A percentile compares a stretch with the other conserved stretches of the same genome.
Evolutionary conservation across 1,139 yeast genomes (phyloP).

Genomic region (Meyerozyma smithsonii): DNA sequence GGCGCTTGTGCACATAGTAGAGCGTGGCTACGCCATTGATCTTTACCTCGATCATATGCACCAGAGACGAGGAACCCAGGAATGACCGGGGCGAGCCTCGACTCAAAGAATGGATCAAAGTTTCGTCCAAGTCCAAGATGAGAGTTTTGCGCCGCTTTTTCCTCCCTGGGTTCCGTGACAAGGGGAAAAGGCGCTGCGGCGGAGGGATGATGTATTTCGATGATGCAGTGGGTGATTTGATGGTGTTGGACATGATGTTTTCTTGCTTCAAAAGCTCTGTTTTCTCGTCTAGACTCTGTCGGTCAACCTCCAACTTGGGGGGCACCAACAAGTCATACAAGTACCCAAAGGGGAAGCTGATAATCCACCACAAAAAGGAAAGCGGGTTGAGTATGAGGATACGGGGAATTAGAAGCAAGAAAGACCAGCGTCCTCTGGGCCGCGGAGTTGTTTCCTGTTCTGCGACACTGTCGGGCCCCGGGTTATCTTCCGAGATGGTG

Average conservation of each 20-base stretch:
- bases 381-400: constrained; percentile 42
- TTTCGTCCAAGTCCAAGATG: constrained; percentile 87
- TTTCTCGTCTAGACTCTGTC: constrained; percentile 24
- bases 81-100: constrained; percentile 48
- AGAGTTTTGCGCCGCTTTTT: constrained; percentile 54
- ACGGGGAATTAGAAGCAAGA: constrained; percentile 22
- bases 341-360: constrained; percentile 47
- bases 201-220: constrained; percentile 48
- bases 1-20: constrained; percentile 88
- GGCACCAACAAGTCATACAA: constrained; percentile 19
- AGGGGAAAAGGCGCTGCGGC: constrained; percentile 42
- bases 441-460: neutral
- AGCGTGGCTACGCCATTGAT: constrained; percentile 66
- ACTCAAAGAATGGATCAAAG: constrained; percentile 84
- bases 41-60: constrained; percentile 83
- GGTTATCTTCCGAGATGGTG: neutral
- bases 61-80: constrained; percentile 38
- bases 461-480: neutral
- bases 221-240: constrained; percentile 55
- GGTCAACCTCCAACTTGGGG: constrained; percentile 1
- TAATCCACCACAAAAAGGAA: constrained; percentile 34
- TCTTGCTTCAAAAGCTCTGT: constrained; percentile 41
- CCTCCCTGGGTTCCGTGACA: constrained; percentile 37
- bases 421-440: neutral
- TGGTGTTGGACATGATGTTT: constrained; percentile 36